Conservation (phyloP, 176 grass and related monocot genomes). For the Cymbopogon citratus region DNA sequence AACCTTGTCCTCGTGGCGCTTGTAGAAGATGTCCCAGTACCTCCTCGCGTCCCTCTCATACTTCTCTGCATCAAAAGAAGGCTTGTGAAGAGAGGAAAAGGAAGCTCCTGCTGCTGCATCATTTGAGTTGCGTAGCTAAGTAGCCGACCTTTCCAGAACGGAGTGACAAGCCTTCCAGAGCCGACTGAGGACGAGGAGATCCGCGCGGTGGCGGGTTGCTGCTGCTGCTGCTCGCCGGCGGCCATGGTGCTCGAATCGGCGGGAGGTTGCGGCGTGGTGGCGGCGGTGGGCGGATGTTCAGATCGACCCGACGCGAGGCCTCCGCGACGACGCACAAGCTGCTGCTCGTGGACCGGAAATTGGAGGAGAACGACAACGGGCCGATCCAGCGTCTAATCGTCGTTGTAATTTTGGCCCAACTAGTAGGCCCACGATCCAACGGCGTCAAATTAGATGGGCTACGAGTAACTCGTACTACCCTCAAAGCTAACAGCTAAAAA, state of each 20-base stretch:
- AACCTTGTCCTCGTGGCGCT: constrained; percentile 86
- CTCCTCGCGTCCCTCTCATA: constrained; percentile 86
- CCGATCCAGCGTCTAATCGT: not conserved
- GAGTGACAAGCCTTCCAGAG: constrained; percentile 68
- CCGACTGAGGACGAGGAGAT: constrained; percentile 44
- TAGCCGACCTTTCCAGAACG: constrained; percentile 83
- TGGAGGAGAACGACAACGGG: not conserved
- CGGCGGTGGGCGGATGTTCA: not conserved
- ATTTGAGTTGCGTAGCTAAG: not conserved
- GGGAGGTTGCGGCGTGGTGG: not conserved
- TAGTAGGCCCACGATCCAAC: not conserved
- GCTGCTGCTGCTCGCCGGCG: constrained; percentile 24
- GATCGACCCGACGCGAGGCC: not conserved
- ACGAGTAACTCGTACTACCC: too few species aligned
- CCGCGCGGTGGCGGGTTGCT: constrained; percentile 8
- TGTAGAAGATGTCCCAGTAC: constrained; percentile 98
- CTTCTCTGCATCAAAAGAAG: constrained; percentile 54
- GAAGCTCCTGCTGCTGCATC: not conserved
- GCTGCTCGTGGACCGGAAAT: not conserved
- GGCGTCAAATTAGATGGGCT: not conserved
- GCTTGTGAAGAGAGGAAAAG: not conserved
- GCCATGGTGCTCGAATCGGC: constrained; percentile 27
- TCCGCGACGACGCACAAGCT: not conserved
- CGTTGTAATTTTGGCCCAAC: not conserved
- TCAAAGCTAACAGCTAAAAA: too few species aligned